Evolutionary conservation across 441 rosid species (phyloP).

Genomic region (Biscutella auriculata): DNA sequence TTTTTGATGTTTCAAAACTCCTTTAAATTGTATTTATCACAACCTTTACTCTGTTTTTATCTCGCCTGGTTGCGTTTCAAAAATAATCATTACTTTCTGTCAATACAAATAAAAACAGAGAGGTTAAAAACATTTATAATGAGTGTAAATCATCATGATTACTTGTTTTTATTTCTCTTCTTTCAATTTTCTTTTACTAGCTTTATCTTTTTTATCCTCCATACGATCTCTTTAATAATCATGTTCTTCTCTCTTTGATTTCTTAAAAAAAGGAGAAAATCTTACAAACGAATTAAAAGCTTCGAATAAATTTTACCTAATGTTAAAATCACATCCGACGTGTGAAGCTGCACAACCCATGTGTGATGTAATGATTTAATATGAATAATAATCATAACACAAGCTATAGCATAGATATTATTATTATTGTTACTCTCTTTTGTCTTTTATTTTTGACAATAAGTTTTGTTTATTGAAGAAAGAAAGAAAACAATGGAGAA

Average conservation of each 20-base stretch:
- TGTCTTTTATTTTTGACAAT: no score
- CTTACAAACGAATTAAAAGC: no score
- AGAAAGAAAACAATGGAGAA: slow-evolving; percentile 44
- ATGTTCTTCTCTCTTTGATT: no score
- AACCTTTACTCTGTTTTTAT: slow-evolving; percentile 15
- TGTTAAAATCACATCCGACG: no score
- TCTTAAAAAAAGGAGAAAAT: no score
- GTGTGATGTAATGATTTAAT: slow-evolving; percentile 23
- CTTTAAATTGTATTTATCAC: not conserved
- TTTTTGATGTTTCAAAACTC: not conserved
- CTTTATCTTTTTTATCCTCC: slow-evolving; percentile 21
- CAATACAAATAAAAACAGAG: no score
- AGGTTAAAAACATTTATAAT: slow-evolving; percentile 20
- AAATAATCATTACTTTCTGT: slow-evolving; percentile 18
- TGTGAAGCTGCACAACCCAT: slow-evolving; percentile 30
- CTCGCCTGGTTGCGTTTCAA: slow-evolving; percentile 8
- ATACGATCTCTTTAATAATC: no score
- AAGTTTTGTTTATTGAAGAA: slow-evolving; percentile 3
- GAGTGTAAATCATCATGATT: slow-evolving; percentile 22
- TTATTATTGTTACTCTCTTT: not conserved
- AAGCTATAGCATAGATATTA: not conserved
- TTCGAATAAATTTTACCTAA: no score
- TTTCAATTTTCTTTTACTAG: not conserved
- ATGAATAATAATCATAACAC: slow-evolving; percentile 7
- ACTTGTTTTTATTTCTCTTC: slow-evolving; percentile 17